phyloP scores from a whole-genome alignment of 2,329 filamentous ascomycete genomes.

The Colletotrichum eremochloae region DNA sequence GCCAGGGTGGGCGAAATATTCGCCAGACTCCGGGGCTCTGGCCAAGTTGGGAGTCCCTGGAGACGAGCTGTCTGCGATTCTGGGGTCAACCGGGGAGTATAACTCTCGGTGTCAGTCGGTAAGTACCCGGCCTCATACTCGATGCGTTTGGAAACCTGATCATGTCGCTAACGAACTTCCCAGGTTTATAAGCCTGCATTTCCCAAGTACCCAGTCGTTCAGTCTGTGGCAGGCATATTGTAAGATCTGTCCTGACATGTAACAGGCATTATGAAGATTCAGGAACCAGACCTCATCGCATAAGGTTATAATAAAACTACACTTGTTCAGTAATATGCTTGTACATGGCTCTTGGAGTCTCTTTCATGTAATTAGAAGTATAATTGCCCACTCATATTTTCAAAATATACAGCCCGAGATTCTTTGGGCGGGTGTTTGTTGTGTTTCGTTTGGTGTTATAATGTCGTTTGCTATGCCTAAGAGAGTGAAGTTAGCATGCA shows the following conservation, averaged over 20 bases:
- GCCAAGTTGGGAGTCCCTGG: slow-evolving; percentile 53
- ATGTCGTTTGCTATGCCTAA: not conserved
- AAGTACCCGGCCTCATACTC: not conserved
- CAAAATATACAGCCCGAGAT: not conserved
- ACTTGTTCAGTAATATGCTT: not conserved
- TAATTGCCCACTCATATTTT: not conserved
- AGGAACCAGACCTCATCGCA: not conserved
- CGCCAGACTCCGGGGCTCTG: slow-evolving; percentile 48
- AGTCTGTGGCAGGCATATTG: slow-evolving; percentile 7
- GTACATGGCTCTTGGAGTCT: not conserved
- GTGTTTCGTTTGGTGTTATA: not conserved
- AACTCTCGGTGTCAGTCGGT: slow-evolving; percentile 51
- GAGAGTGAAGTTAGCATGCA: not conserved
- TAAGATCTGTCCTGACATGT: not conserved
- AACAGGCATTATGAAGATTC: not conserved
- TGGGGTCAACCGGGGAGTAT: slow-evolving; percentile 49
- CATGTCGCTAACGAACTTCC: not conserved
- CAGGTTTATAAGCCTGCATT: slow-evolving; percentile 17
- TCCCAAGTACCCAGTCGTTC: slow-evolving; percentile 17
- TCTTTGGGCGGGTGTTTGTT: not conserved
- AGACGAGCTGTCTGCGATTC: slow-evolving; percentile 49
- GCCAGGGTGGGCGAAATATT: slow-evolving; percentile 56
- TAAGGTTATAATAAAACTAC: not conserved
- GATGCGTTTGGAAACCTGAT: no score
- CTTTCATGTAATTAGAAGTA: not conserved